phyloP scores from a whole-genome alignment of 495 filamentous ascomycete genomes.

The Lindgomyces ingoldianus region DNA sequence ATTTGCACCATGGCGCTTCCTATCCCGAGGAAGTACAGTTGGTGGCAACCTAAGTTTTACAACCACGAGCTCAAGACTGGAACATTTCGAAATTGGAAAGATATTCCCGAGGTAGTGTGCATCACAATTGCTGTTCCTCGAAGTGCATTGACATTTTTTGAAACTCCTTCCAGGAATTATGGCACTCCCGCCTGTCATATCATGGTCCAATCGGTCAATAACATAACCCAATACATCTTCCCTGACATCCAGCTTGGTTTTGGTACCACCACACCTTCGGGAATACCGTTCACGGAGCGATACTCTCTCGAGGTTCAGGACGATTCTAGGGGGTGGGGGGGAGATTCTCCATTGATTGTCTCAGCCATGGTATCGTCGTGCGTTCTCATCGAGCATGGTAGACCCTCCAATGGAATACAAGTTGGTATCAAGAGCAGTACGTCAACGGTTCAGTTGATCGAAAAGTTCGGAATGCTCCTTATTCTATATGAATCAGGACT shows the following conservation, averaged over 20 bases:
- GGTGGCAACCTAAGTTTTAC: not conserved
- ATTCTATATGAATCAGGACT: not conserved
- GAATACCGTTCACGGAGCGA: not conserved
- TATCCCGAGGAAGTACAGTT: not conserved
- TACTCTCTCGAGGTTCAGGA: not conserved
- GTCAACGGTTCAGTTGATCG: not conserved
- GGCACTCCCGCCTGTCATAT: not conserved
- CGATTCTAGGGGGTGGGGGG: not conserved
- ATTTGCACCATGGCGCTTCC: not conserved
- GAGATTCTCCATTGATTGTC: not conserved
- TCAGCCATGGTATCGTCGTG: not conserved
- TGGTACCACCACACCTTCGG: not conserved
- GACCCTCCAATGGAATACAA: not conserved
- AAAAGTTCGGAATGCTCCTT: not conserved
- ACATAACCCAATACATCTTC: not conserved
- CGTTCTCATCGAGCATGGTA: not conserved
- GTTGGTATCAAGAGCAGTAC: not conserved
- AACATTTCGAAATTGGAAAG: not conserved
- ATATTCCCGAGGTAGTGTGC: not conserved
- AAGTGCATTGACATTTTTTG: not conserved
- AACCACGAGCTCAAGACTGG: not conserved
- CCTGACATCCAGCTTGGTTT: conserved; percentile 1
- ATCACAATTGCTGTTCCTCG: not conserved
- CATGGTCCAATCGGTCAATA: not conserved
- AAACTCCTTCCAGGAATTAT: not conserved